Conservation (phyloP, 352 stramenopile genomes). For the Globisporangium uncinulatum region DNA sequence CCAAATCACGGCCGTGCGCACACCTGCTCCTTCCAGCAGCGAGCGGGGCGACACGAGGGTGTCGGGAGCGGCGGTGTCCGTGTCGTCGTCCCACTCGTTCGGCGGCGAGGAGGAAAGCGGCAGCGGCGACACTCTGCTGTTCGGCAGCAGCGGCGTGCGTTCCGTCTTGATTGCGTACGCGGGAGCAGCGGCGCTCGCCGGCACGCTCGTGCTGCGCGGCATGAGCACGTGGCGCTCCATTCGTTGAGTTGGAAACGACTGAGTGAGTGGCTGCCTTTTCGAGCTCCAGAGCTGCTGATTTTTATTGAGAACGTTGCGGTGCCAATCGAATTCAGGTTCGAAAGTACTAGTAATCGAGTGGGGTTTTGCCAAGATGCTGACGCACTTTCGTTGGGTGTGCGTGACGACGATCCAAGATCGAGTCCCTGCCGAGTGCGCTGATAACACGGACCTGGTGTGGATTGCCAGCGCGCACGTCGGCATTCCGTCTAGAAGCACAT, state of each 20-base stretch:
- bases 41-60: constrained; percentile 49
- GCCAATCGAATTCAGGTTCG: too few relatives aligned
- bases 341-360: too few relatives aligned
- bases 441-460: too few relatives aligned
- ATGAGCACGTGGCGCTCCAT: not conserved
- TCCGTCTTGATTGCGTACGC: constrained; percentile 1
- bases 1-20: constrained; percentile 44
- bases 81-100: constrained; percentile 20
- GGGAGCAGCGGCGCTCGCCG: too few relatives aligned
- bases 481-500: too few relatives aligned
- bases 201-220: too few relatives aligned
- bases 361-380: too few relatives aligned
- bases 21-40: constrained; percentile 34
- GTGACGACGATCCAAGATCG: too few relatives aligned
- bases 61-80: constrained; percentile 41
- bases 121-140: constrained; percentile 10
- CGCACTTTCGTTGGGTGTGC: too few relatives aligned
- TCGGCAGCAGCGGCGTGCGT: constrained; percentile 14
- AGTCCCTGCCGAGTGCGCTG: too few relatives aligned
- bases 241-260: not conserved
- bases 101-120: not conserved
- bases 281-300: not conserved
- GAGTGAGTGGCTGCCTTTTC: not conserved
- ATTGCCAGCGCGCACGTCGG: too few relatives aligned
- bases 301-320: too few relatives aligned